Evolutionary conservation across 177 flowering plant genomes (phyloP), one percentile per base, ranked within the genome.

Genomic region (Vitis hybrid): DNA sequence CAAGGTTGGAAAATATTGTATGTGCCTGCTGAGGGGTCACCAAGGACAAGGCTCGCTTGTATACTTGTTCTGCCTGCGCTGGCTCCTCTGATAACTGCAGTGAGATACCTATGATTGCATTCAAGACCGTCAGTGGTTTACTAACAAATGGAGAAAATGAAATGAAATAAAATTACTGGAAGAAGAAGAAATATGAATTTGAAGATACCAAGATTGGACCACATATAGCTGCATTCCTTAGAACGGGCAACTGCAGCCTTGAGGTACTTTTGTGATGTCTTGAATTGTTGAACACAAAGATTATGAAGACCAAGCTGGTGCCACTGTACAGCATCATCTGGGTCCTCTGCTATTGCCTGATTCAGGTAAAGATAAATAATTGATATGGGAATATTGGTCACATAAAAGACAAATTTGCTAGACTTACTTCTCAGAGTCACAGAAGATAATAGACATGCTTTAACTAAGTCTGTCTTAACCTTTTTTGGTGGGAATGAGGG

Each of bases 231-330:
- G 76, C 90, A 89, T 6, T 84, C 89, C 61, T 67, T 87, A 54
- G 79, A 71, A 61, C 87, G 88, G 23, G 89, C 86, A 64, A 89
- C 80, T 54, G 98, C 93, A 60, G 90, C 88, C 82, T 91, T 93
- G 62, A 95, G 85, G 75, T 88, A 95, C 75, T 85, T 90, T 64
- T 90, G 90, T 17, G 99, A 87, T 15, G 72, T 74, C 79, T 84
- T 81, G 78, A 87, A 89, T 62, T 90, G 89, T 77, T 76, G 87
- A 19, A 89, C 86, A 68, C 90, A 88, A 50, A 95, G 96, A 68
- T 83, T 77, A 76, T 95, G 91, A 68, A 90, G 91, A 48, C 99
- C 99, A 60, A 95, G 87, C 75, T 95, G 99, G 78, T 93, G 91
- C 99, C 98, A 95, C 66, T 81, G 94, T 58, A 86, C 81, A 48